Percentiles rank a stretch among this genome's conserved stretches.
phyloP scores from a whole-genome alignment of 2,329 filamentous ascomycete species.

The Arthrobotrys megalospora region DNA sequence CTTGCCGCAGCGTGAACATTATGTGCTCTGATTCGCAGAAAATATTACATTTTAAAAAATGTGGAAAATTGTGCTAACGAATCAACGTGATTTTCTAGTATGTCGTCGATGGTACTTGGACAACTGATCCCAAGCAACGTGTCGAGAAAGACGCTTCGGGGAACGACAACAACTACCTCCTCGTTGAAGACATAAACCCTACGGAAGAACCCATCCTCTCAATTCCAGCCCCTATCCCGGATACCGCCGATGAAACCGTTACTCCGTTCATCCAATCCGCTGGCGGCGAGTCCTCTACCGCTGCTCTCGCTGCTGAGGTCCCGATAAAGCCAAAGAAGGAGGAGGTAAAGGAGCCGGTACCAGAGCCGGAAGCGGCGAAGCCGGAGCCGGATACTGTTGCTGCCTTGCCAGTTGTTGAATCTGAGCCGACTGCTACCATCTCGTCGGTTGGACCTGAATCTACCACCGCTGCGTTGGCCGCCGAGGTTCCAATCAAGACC shows the following conservation, averaged over 20 bases:
- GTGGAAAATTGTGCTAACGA: slow-evolving; percentile 32
- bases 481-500: slow-evolving; percentile 76
- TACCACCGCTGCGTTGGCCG: slow-evolving; percentile 80
- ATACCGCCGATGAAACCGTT: slow-evolving; percentile 35
- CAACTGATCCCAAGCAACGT: slow-evolving; percentile 82
- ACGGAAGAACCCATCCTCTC: slow-evolving; percentile 67
- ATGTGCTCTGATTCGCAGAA: slow-evolving; percentile 4
- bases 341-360: slow-evolving; percentile 66
- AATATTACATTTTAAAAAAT: not conserved
- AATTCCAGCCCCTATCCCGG: slow-evolving; percentile 67
- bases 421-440: slow-evolving; percentile 68
- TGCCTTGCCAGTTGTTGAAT: slow-evolving; percentile 48
- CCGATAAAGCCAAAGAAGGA: slow-evolving; percentile 73
- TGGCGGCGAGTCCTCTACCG: slow-evolving; percentile 78
- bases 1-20: slow-evolving; percentile 6
- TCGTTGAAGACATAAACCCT: slow-evolving; percentile 76
- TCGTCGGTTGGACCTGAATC: slow-evolving; percentile 79
- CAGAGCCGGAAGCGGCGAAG: slow-evolving; percentile 63
- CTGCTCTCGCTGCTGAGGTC: slow-evolving; percentile 77
- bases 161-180: slow-evolving; percentile 94
- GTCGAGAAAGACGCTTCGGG: slow-evolving; percentile 85
- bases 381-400: slow-evolving; percentile 62
- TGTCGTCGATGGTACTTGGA: slow-evolving; percentile 93
- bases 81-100: slow-evolving; percentile 74
- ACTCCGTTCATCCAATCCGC: slow-evolving; percentile 64